Percentiles rank a stretch among this genome's conserved stretches.
Conservation (phyloP, 495 filamentous ascomycete species). For the Aspergillus carlsbadensis region DNA sequence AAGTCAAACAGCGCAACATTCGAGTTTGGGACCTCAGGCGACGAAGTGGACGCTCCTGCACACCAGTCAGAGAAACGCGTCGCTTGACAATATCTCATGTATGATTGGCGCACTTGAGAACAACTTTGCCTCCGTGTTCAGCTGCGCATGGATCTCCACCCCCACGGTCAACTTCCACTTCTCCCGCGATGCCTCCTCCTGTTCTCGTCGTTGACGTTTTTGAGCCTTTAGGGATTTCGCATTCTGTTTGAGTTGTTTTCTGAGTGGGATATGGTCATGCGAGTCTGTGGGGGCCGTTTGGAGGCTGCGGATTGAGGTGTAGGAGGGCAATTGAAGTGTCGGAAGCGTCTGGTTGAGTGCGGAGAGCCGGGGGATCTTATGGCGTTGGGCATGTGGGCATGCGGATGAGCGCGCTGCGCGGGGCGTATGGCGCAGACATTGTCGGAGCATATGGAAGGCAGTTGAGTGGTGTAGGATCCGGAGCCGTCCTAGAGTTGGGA, state of each 20-base stretch:
- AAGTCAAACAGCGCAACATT: conserved; percentile 87
- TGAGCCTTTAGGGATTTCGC: conserved; percentile 50
- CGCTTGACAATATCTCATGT: not conserved
- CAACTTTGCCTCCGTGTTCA: conserved; percentile 82
- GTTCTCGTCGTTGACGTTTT: conserved; percentile 37
- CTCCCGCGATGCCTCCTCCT: conserved; percentile 36
- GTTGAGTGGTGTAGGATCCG: not conserved
- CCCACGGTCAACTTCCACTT: conserved; percentile 91
- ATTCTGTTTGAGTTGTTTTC: conserved; percentile 74
- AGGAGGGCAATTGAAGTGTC: conserved; percentile 12
- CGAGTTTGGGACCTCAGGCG: conserved; percentile 71
- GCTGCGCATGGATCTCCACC: conserved; percentile 95
- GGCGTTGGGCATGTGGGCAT: conserved; percentile 18
- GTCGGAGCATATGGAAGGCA: conserved; percentile 32
- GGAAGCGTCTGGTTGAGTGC: not conserved
- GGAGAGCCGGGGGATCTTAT: not conserved
- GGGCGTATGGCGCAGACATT: conserved; percentile 31
- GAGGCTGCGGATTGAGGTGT: conserved; percentile 19
- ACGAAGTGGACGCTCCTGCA: conserved; percentile 63
- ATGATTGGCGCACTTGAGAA: conserved; percentile 61
- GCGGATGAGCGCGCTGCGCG: conserved; percentile 31
- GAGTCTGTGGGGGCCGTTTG: conserved; percentile 24
- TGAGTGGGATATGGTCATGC: conserved; percentile 52
- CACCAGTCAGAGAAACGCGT: not conserved
- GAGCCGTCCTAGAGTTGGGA: too few species aligned